phyloP scores from a whole-genome alignment of 441 rosid species.

The Biscutella auriculata region DNA sequence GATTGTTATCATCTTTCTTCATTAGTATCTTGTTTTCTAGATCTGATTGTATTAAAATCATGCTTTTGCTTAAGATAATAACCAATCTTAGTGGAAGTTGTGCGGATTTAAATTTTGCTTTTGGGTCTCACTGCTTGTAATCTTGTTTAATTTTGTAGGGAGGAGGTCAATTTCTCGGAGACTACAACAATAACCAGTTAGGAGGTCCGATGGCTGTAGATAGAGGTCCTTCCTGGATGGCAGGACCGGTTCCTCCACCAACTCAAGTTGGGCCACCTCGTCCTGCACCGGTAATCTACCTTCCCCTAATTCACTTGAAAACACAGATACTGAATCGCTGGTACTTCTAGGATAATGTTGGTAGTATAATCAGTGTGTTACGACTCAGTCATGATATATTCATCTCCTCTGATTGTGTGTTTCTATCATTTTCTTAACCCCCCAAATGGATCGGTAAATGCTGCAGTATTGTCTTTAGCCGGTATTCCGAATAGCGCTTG shows the following conservation, averaged over 20 bases:
- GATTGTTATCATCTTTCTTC: not conserved
- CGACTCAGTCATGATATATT: no score
- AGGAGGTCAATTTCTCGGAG: conserved; percentile 51
- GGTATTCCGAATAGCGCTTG: not conserved
- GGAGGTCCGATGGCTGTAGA: conserved; percentile 55
- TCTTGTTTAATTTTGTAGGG: conserved; percentile 28
- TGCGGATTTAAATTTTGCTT: not conserved
- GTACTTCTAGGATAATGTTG: not conserved
- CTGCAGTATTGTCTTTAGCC: not conserved
- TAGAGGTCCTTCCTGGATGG: conserved; percentile 70
- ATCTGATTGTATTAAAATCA: not conserved
- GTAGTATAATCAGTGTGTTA: no score
- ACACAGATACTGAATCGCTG: not conserved
- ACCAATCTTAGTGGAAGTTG: not conserved
- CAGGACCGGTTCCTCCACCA: conserved; percentile 36
- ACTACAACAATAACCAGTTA: conserved; percentile 48
- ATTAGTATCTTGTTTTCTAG: not conserved
- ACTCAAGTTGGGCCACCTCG: conserved; percentile 53
- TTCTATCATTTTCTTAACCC: not conserved
- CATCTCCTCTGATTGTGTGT: not conserved
- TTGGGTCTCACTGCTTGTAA: not conserved
- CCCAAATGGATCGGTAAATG: not conserved
- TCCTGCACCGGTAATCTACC: conserved; percentile 37
- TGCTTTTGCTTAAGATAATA: not conserved
- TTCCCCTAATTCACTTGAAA: not conserved